These are phyloP conservation scores for Earliella scabrosa DNA, from an alignment of 1,284 basidiomycete genomes.

Conservation along the genomic window DNA sequence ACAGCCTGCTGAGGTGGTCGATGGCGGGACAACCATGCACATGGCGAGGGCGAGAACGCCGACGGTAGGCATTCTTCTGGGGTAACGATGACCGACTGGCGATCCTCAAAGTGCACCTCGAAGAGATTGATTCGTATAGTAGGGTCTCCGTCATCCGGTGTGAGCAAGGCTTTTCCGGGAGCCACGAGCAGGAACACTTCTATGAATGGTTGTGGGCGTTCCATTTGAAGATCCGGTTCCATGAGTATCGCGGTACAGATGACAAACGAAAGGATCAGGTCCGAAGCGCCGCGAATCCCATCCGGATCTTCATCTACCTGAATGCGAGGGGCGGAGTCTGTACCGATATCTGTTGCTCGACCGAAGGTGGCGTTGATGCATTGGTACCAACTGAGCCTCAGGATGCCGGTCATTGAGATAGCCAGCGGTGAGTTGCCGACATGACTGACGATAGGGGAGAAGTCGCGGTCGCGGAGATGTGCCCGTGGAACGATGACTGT, in stretches of 20 bases:
- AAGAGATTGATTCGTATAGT: not conserved
- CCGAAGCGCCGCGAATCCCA: not conserved
- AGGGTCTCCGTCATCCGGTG: not conserved
- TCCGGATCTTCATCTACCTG: not conserved
- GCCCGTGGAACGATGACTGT: slow-evolving; percentile 40
- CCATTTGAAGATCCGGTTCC: too few relatives aligned
- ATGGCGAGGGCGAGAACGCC: not conserved
- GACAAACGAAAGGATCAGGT: not conserved
- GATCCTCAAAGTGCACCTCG: not conserved
- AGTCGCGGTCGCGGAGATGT: too few relatives aligned
- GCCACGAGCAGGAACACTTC: too few relatives aligned
- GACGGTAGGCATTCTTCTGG: not conserved
- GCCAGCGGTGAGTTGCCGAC: not conserved
- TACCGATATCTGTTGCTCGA: not conserved
- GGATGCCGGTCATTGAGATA: not conserved
- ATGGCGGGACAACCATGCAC: not conserved
- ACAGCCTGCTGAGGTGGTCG: not conserved
- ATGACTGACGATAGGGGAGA: too few relatives aligned
- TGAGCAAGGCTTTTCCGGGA: too few relatives aligned
- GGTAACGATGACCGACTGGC: not conserved
- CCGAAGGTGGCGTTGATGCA: not conserved
- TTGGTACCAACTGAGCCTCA: not conserved
- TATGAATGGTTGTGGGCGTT: too few relatives aligned
- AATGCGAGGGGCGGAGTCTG: not conserved
- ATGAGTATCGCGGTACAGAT: not conserved